Percentiles rank a stretch among this genome's conserved stretches.
These are phyloP conservation scores for Yamadazyma friedrichii DNA, from an alignment of 1,139 yeast species.

Conservation along the genomic window DNA sequence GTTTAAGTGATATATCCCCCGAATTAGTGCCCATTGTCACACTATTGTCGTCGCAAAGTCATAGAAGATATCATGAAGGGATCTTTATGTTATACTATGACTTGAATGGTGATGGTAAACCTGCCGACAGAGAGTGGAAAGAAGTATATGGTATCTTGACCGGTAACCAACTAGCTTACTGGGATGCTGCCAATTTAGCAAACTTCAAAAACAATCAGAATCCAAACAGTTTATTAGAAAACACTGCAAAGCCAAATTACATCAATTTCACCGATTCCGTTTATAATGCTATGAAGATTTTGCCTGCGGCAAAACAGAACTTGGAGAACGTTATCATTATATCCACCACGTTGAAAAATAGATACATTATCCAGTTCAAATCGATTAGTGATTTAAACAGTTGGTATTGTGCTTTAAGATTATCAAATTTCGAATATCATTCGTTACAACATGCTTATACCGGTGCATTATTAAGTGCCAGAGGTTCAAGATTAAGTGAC, in stretches of 20 bases:
- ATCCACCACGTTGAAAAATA: conserved; percentile 86
- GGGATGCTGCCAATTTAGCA: conserved; percentile 83
- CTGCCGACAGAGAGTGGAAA: conserved; percentile 80
- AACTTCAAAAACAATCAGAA: conserved; percentile 39
- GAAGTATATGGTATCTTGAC: conserved; percentile 90
- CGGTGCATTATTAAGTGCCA: conserved; percentile 84
- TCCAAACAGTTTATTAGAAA: conserved; percentile 51
- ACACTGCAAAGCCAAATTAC: conserved; percentile 76
- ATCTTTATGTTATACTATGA: conserved; percentile 71
- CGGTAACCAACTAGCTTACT: conserved; percentile 87
- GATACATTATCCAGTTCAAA: conserved; percentile 78
- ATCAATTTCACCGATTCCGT: conserved; percentile 89
- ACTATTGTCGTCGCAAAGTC: conserved; percentile 66
- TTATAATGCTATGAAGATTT: conserved; percentile 66
- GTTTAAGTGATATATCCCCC: conserved; percentile 45
- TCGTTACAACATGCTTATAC: conserved; percentile 92
- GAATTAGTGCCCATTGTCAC: conserved; percentile 78
- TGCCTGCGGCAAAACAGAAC: conserved; percentile 63
- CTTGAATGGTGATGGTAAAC: conserved; percentile 79
- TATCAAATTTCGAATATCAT: conserved; percentile 76
- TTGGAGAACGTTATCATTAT: conserved; percentile 78
- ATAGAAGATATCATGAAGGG: conserved; percentile 74
- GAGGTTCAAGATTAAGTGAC: conserved; percentile 85
- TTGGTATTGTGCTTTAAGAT: conserved; percentile 83
- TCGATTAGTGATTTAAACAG: conserved; percentile 49